Evolutionary conservation across 2,329 filamentous ascomycete species (phyloP).

Genomic region (Cercospora sp.): DNA sequence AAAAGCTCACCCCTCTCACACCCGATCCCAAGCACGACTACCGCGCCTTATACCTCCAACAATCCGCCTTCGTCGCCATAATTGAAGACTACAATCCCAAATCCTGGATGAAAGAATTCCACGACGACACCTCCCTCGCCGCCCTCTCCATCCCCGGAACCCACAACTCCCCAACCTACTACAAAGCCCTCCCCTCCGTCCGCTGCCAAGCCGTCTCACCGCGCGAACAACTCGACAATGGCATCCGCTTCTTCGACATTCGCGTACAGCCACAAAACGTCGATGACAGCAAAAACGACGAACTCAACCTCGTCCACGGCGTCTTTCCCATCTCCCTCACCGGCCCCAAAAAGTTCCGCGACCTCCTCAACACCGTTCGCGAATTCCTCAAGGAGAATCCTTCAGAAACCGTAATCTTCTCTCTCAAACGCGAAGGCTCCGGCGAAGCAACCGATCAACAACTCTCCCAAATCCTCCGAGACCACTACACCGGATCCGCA

Average conservation of each 20-base stretch:
- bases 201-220: slow-evolving; percentile 84
- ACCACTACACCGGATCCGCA: slow-evolving; percentile 65
- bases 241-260: slow-evolving; percentile 92
- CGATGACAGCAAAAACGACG: slow-evolving; percentile 57
- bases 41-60: slow-evolving; percentile 46
- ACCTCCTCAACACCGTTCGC: slow-evolving; percentile 66
- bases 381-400: slow-evolving; percentile 75
- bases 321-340: slow-evolving; percentile 85
- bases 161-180: slow-evolving; percentile 86
- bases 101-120: slow-evolving; percentile 78
- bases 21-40: slow-evolving; percentile 44
- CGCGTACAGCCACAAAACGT: slow-evolving; percentile 68
- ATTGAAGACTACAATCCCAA: slow-evolving; percentile 69
- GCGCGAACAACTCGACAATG: slow-evolving; percentile 77
- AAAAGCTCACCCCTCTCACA: slow-evolving; percentile 42
- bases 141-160: slow-evolving; percentile 89
- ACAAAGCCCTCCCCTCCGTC: slow-evolving; percentile 84
- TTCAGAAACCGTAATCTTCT: slow-evolving; percentile 79
- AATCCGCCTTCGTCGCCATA: slow-evolving; percentile 53
- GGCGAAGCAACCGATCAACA: slow-evolving; percentile 78
- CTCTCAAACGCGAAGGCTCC: slow-evolving; percentile 85
- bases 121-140: slow-evolving; percentile 70
- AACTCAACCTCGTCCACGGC: slow-evolving; percentile 81
- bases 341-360: slow-evolving; percentile 74
- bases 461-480: slow-evolving; percentile 69